phyloP scores from a whole-genome alignment of 2,329 filamentous ascomycete species.

The Fusarium camptoceras region DNA sequence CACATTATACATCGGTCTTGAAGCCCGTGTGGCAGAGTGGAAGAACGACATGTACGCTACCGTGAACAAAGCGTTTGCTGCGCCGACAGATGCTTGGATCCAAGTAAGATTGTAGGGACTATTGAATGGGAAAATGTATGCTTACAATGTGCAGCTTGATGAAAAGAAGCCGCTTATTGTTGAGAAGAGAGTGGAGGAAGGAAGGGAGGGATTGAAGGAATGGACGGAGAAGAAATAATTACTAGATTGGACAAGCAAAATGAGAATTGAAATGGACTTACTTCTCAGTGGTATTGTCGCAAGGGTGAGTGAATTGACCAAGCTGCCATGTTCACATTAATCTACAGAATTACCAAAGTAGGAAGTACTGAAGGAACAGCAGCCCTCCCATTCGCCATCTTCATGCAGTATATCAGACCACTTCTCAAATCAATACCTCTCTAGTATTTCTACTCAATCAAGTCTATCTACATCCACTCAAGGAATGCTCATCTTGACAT shows the following conservation, averaged over 20 bases:
- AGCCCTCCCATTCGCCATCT: not conserved
- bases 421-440: not conserved
- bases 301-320: not conserved
- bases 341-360: not conserved
- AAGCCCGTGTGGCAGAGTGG: constrained; percentile 8
- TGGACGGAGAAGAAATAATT: not conserved
- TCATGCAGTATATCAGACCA: not conserved
- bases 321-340: not conserved
- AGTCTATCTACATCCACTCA: not conserved
- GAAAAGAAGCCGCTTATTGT: constrained; percentile 9
- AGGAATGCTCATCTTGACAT: constrained; percentile 19
- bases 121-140: too few relatives aligned
- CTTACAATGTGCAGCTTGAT: constrained; percentile 5
- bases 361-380: not conserved
- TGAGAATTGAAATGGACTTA: too few relatives aligned
- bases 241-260: not conserved
- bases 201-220: not conserved
- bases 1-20: constrained; percentile 22
- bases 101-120: too few relatives aligned
- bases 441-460: too few relatives aligned
- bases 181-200: constrained; percentile 21
- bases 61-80: constrained; percentile 1
- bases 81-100: not conserved
- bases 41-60: constrained; percentile 2
- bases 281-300: too few relatives aligned